Conservation (phyloP, 2,329 filamentous ascomycete genomes). For the Venturia aucupariae region DNA sequence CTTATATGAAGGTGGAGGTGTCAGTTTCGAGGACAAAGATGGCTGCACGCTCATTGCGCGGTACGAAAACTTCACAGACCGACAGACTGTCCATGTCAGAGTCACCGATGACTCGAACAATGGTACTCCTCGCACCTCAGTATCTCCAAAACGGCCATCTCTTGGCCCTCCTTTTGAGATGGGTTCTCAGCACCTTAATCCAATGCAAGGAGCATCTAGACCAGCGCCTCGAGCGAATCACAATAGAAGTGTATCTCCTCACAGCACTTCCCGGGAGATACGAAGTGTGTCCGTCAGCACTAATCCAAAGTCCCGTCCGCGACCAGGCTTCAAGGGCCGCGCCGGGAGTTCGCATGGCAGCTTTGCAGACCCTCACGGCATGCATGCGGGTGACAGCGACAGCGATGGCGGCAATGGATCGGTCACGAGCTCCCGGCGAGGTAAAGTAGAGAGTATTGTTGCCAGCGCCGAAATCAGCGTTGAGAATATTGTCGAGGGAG, state of each 20-base stretch:
- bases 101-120: slow-evolving; percentile 44
- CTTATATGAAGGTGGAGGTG: slow-evolving; percentile 73
- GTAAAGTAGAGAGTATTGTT: slow-evolving; percentile 65
- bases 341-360: slow-evolving; percentile 50
- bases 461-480: slow-evolving; percentile 95
- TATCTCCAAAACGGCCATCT: slow-evolving; percentile 40
- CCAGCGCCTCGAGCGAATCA: slow-evolving; percentile 62
- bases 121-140: slow-evolving; percentile 34
- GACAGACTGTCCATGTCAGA: slow-evolving; percentile 89
- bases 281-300: slow-evolving; percentile 72
- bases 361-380: slow-evolving; percentile 49
- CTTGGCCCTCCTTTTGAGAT: slow-evolving; percentile 57
- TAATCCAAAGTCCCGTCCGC: slow-evolving; percentile 44
- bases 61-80: slow-evolving; percentile 89
- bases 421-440: slow-evolving; percentile 59
- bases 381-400: slow-evolving; percentile 52
- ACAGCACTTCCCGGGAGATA: slow-evolving; percentile 51
- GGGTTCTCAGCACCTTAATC: slow-evolving; percentile 50
- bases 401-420: slow-evolving; percentile 74
- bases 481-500: slow-evolving; percentile 96
- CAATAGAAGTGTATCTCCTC: slow-evolving; percentile 69
- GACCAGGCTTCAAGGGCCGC: slow-evolving; percentile 58
- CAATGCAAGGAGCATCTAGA: slow-evolving; percentile 54
- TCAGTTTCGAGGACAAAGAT: slow-evolving; percentile 88
- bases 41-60: slow-evolving; percentile 88